Evolutionary conservation across 345 rosid species (phyloP).

Genomic region (Cardiospermum halicacabum): DNA sequence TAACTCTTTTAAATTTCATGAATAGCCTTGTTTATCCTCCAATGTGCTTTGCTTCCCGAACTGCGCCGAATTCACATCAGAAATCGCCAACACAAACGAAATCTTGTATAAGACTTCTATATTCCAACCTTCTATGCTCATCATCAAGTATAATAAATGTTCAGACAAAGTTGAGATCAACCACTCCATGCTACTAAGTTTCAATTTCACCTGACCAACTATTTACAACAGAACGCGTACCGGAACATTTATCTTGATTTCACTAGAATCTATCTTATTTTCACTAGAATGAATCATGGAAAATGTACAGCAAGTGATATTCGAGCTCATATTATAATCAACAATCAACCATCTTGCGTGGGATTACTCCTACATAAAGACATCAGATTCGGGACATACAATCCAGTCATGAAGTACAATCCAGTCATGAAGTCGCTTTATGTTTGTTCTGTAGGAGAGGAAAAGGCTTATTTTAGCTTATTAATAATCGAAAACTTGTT

Average conservation of each 20-base stretch:
- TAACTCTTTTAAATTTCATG: neutral
- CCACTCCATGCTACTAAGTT: no score
- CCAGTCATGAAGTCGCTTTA: constrained; percentile 84
- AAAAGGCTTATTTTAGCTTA: constrained; percentile 27
- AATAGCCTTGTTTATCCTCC: neutral
- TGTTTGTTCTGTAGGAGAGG: constrained; percentile 42
- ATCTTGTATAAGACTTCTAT: no score
- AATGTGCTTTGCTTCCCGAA: neutral
- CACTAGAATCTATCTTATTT: constrained; percentile 56
- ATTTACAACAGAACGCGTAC: constrained; percentile 46
- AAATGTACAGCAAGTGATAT: constrained; percentile 65
- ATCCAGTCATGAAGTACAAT: constrained; percentile 56
- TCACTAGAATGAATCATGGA: constrained; percentile 73
- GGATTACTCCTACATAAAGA: constrained; percentile 84
- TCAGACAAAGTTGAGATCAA: no score
- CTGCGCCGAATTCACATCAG: constrained; percentile 60
- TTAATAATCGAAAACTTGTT: neutral
- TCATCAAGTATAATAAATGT: no score
- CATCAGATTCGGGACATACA: constrained; percentile 70
- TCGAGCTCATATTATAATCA: constrained; percentile 77
- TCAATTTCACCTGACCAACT: no score
- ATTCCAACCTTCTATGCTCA: no score
- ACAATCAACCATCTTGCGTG: constrained; percentile 76
- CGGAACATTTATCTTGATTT: no score
- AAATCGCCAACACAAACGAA: constrained; percentile 57